Conservation (phyloP, 2,329 filamentous ascomycete species). For the Cercospora sp. region DNA sequence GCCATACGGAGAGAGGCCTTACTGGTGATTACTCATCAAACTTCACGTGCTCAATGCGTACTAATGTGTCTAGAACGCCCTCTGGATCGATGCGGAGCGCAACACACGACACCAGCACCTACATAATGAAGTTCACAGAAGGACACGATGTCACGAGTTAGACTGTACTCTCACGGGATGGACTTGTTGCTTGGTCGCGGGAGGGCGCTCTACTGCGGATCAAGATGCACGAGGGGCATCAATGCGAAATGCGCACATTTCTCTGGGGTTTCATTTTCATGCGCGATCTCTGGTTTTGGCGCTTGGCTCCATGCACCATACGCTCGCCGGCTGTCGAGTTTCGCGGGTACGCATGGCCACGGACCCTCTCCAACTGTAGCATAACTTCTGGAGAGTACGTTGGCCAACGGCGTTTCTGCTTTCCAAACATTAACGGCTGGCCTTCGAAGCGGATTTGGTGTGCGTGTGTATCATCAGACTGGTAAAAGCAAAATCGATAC, state of each 20-base stretch:
- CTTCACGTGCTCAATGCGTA: conserved; percentile 23
- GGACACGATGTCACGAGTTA: conserved; percentile 8
- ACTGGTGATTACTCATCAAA: conserved; percentile 35
- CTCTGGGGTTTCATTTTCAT: conserved; percentile 1
- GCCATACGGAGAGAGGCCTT: conserved; percentile 32
- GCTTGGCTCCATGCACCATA: conserved; percentile 2
- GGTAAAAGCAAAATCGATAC: conserved; percentile 8
- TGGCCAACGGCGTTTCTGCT: conserved; percentile 12
- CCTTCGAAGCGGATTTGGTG: not conserved
- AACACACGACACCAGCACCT: conserved; percentile 17
- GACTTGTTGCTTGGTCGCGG: not conserved
- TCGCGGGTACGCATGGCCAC: not conserved
- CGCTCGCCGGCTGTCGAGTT: conserved; percentile 10
- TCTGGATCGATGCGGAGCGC: conserved; percentile 13
- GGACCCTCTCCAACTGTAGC: conserved; percentile 6
- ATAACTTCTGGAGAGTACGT: conserved; percentile 6
- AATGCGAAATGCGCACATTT: conserved; percentile 10
- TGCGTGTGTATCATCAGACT: conserved; percentile 15
- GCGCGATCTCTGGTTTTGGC: not conserved
- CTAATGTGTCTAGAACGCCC: conserved; percentile 21
- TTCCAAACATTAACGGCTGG: conserved; percentile 5
- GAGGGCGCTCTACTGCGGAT: not conserved
- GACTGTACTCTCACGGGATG: conserved; percentile 17
- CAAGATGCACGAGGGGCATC: conserved; percentile 6
- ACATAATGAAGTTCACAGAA: conserved; percentile 9